Evolutionary conservation across 192 early-diverging fungal species (phyloP), one percentile per base, ranked within the genome.

Genomic region (Entomortierella parvispora): DNA sequence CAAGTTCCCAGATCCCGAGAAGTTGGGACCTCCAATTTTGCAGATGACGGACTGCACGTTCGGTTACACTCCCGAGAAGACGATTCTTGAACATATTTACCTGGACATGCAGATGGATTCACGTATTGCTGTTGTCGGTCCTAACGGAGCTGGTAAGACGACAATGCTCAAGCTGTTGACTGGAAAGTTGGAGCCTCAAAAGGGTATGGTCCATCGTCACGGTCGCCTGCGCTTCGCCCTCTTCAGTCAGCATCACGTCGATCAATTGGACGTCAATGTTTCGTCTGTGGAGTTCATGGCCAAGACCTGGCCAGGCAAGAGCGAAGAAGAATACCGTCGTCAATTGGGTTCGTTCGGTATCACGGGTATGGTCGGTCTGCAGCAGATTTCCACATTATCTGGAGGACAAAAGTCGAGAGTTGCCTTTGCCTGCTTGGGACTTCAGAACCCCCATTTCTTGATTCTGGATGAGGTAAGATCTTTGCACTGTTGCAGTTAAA

Each of bases 91-190:
- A 25, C 79, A 89, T 50, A 91, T 98, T 69, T 93, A 94, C 53
- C 88, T 99, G 46, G 96, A 98, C 59, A 89, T 99, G 86, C 94
- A 94, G 68, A 94, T 98, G 93, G 96, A 98, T 70, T 92, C 94
- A 25, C 95, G 97, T 32, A 93, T 98, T 78, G 98, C 96, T n/a
- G 89, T 99, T 59, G 97, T 99, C 23, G 98, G 98, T 58, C 96
- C 98, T 53, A 99, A 99, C 86, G 98, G 98, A 44, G 95, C 97
- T 15, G 96, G 96, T 69, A 99, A 99, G 84, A 94, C 97, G 1
- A 99, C 98, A 10, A 84, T 99, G 87, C 87, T 99, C 42, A 93
- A 97, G 68, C 83, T 99, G 31, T 83, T 98, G 59, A 97, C 92
- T 15, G 93, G 91, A 50, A 87, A 93, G 71, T 83, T 94, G n/a